Evolutionary conservation across 495 filamentous ascomycete genomes (phyloP).

Genomic region (Thermochaetoides thermophila): DNA sequence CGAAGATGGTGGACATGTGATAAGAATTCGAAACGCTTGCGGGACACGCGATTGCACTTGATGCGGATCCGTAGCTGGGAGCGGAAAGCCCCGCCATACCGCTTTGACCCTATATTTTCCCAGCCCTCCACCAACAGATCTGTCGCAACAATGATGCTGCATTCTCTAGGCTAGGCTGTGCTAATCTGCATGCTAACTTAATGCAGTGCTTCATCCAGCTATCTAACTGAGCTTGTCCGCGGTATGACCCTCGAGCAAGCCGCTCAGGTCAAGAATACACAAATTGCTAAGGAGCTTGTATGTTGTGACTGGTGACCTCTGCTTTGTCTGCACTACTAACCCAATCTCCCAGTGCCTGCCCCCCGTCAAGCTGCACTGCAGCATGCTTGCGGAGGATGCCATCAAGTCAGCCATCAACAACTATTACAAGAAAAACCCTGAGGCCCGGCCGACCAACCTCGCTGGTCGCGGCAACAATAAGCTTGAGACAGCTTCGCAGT

Average conservation of each 20-base stretch:
- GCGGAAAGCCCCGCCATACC: too few species aligned
- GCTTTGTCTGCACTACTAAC: neutral
- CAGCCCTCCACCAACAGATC: too few species aligned
- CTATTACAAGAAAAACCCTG: constrained; percentile 91
- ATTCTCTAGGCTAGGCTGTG: neutral
- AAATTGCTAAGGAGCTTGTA: constrained; percentile 85
- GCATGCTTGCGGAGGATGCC: constrained; percentile 94
- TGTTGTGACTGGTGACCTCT: neutral
- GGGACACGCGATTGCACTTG: too few species aligned
- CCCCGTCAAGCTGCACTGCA: constrained; percentile 96
- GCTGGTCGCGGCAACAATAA: constrained; percentile 45
- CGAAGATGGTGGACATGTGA: neutral
- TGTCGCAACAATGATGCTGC: too few species aligned
- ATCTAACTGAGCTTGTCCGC: constrained; percentile 80
- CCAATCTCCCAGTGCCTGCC: constrained; percentile 46
- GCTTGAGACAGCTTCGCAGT: constrained; percentile 14
- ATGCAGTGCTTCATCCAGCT: constrained; percentile 41
- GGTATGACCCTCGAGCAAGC: constrained; percentile 97
- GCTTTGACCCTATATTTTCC: too few species aligned
- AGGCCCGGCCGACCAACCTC: constrained; percentile 55
- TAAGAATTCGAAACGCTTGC: neutral
- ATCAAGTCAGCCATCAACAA: constrained; percentile 98
- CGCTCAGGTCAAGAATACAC: constrained; percentile 79
- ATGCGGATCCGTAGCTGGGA: too few species aligned
- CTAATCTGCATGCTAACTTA: constrained; percentile 4